Conservation (phyloP, 371 early-diverging fungal genomes). For the Mortierella sp. region DNA sequence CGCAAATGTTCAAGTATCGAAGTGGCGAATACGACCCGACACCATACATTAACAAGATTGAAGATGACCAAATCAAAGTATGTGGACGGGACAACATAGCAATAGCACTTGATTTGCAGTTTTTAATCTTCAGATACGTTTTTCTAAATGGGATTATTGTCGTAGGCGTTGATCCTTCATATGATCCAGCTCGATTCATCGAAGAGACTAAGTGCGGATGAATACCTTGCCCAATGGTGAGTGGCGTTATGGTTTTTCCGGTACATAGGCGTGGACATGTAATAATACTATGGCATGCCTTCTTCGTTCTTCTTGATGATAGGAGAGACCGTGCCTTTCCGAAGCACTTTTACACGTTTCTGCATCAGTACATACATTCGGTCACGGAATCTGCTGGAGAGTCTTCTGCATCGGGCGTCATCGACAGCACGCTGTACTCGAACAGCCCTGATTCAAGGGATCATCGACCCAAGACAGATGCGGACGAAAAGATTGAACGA, state of each 20-base stretch:
- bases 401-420: slow-evolving; percentile 29
- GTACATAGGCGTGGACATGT: too few relatives aligned
- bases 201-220: slow-evolving; percentile 74
- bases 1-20: slow-evolving; percentile 90
- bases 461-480: slow-evolving; percentile 58
- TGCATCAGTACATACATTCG: slow-evolving; percentile 81
- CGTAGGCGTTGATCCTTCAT: slow-evolving; percentile 74
- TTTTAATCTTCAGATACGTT: background rate
- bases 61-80: slow-evolving; percentile 82
- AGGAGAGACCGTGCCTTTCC: slow-evolving; percentile 85
- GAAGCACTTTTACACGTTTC: slow-evolving; percentile 78
- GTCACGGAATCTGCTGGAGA: slow-evolving; percentile 69
- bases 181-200: slow-evolving; percentile 91
- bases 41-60: slow-evolving; percentile 79
- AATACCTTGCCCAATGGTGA: slow-evolving; percentile 82
- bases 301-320: background rate
- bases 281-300: background rate
- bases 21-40: slow-evolving; percentile 80
- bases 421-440: slow-evolving; percentile 22
- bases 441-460: slow-evolving; percentile 16
- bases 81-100: too few relatives aligned
- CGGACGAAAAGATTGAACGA: slow-evolving; percentile 83
- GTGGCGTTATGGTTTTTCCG: background rate
- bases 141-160: background rate
- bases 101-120: too few relatives aligned